Conservation (phyloP, 495 filamentous ascomycete species). For the Recurvomyces mirabilis region DNA sequence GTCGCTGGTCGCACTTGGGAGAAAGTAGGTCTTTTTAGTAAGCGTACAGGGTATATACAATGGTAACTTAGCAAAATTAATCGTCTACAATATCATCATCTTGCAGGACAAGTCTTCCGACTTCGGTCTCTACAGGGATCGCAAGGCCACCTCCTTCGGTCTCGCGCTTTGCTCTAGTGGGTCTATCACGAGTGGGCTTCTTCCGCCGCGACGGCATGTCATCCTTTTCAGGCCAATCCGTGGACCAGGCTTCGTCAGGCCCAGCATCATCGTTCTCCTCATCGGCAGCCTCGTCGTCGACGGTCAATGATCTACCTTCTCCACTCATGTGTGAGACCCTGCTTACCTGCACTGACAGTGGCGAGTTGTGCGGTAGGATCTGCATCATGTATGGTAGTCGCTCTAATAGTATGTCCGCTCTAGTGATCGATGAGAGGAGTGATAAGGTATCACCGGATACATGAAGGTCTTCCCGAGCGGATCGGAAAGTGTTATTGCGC, state of each 20-base stretch:
- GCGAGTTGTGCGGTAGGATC: conserved; percentile 35
- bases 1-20: conserved; percentile 11
- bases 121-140: conserved; percentile 33
- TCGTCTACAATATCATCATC: conserved; percentile 97
- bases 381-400: conserved; percentile 73
- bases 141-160: conserved; percentile 15
- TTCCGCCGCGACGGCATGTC: too few species aligned
- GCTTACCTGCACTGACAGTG: conserved; percentile 43
- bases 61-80: too few species aligned
- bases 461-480: neutral
- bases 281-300: conserved; percentile 36
- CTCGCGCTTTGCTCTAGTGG: conserved; percentile 7
- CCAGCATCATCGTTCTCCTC: conserved; percentile 38
- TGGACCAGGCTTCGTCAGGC: conserved; percentile 42
- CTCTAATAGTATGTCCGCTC: conserved; percentile 59
- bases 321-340: conserved; percentile 59
- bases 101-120: conserved; percentile 62
- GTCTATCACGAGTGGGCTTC: too few species aligned
- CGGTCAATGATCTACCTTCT: conserved; percentile 14
- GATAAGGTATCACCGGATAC: neutral
- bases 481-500: conserved; percentile 13
- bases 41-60: too few species aligned
- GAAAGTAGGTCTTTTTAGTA: too few species aligned
- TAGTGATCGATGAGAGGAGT: conserved; percentile 32
- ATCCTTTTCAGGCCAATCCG: conserved; percentile 32